A percentile compares a stretch with the other conserved stretches of the same genome.
phyloP scores from a whole-genome alignment of 2,329 filamentous ascomycete genomes.

The Diaporthe australafricana region DNA sequence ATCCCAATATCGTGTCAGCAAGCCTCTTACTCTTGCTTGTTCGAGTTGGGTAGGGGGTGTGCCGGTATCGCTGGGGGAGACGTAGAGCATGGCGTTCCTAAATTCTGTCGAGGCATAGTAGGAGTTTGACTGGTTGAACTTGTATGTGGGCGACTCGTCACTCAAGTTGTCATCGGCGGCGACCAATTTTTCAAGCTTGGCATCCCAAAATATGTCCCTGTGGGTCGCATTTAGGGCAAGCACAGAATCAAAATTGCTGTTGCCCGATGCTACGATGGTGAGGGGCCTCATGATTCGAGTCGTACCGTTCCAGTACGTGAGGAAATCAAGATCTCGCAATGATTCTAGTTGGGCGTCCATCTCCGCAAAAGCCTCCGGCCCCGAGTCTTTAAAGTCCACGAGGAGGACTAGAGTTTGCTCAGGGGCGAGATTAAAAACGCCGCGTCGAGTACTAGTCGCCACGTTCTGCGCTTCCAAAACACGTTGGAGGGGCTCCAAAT shows the following conservation, averaged over 20 bases:
- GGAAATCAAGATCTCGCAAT: constrained; percentile 18
- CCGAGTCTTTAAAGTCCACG: constrained; percentile 24
- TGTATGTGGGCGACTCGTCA: neutral
- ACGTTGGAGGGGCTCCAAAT: constrained; percentile 7
- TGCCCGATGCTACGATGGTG: constrained; percentile 17
- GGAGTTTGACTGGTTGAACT: constrained; percentile 22
- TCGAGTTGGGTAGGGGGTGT: neutral
- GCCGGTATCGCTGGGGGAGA: neutral
- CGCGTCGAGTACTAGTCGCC: neutral
- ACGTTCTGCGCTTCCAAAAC: constrained; percentile 1
- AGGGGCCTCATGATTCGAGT: constrained; percentile 6
- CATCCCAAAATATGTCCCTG: constrained; percentile 24
- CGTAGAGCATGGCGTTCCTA: constrained; percentile 1
- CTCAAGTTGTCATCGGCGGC: neutral
- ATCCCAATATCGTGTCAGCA: constrained; percentile 25
- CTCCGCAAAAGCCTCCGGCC: neutral
- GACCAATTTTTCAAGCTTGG: neutral
- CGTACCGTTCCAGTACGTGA: constrained; percentile 16
- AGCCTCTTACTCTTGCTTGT: constrained; percentile 10
- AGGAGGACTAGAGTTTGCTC: constrained; percentile 17
- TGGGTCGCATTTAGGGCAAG: constrained; percentile 17
- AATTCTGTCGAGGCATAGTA: constrained; percentile 21
- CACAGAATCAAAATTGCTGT: constrained; percentile 10
- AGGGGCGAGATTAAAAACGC: constrained; percentile 1
- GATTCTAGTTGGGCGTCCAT: neutral